Conservation (phyloP, 129 eudicot genomes). For the Daucus carota region DNA sequence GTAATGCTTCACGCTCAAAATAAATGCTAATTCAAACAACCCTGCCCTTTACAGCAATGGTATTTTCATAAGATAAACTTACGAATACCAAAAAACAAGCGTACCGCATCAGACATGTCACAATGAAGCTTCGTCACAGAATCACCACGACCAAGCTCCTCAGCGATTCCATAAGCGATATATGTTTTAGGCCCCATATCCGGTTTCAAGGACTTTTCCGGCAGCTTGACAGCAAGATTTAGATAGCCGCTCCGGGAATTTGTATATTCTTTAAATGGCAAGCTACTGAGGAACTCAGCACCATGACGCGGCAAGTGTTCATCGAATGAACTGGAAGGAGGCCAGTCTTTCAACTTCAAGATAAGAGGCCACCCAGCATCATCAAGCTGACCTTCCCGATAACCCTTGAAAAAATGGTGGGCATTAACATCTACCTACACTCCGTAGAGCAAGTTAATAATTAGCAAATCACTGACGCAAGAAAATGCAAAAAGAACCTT, state of each 20-base stretch:
- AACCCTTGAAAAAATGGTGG: constrained; percentile 23
- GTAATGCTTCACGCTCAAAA: too few relatives aligned
- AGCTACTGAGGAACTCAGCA: constrained; percentile 20
- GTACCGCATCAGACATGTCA: constrained; percentile 34
- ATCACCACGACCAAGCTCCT: constrained; percentile 31
- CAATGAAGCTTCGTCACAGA: constrained; percentile 30
- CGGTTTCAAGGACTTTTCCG: constrained; percentile 22
- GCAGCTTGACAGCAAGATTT: constrained; percentile 27
- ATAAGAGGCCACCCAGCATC: constrained; percentile 17
- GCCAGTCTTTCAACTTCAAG: constrained; percentile 34
- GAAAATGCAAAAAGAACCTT: background rate
- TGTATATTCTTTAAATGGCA: constrained; percentile 33
- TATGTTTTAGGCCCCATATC: constrained; percentile 31
- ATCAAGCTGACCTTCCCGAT: constrained; percentile 15
- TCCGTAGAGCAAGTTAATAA: background rate
- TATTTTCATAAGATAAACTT: background rate
- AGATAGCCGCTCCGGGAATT: constrained; percentile 20
- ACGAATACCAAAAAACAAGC: background rate
- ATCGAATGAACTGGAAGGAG: constrained; percentile 20
- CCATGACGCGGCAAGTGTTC: constrained; percentile 25
- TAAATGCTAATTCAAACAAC: too few relatives aligned
- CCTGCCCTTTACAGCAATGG: background rate
- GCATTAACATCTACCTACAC: constrained; percentile 14
- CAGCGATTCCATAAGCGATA: constrained; percentile 28
- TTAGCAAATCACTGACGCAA: background rate